Evolutionary conservation across 23 red algal genomes (phyloP).

Genomic region (Agarophyton chilense): DNA sequence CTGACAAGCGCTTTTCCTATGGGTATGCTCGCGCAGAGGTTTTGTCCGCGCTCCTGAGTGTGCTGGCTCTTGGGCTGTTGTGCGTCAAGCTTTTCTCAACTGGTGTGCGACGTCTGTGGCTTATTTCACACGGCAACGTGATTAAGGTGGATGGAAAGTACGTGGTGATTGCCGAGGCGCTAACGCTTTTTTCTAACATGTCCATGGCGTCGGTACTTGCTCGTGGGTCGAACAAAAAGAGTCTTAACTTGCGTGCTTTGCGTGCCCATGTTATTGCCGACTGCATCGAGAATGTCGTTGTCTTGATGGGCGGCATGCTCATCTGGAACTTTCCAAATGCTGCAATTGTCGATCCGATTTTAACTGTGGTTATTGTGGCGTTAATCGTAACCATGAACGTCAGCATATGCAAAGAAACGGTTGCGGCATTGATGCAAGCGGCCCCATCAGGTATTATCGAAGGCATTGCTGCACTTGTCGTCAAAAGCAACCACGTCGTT

Average conservation of each 20-base stretch:
- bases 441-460: slow-evolving; percentile 27
- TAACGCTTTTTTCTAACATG: slow-evolving; percentile 57
- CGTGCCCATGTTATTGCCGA: slow-evolving; percentile 81
- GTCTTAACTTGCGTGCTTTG: slow-evolving; percentile 69
- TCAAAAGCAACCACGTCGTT: slow-evolving; percentile 13
- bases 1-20: slow-evolving; percentile 36
- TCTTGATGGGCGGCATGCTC: slow-evolving; percentile 58
- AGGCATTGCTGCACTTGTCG: not conserved
- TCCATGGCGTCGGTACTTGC: slow-evolving; percentile 59
- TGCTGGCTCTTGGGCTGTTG: slow-evolving; percentile 52
- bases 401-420: slow-evolving; percentile 38
- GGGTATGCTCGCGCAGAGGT: slow-evolving; percentile 68
- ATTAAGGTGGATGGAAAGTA: slow-evolving; percentile 39
- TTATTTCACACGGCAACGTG: not conserved
- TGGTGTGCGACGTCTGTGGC: slow-evolving; percentile 1
- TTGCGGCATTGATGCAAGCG: slow-evolving; percentile 56
- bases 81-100: slow-evolving; percentile 55
- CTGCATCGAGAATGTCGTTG: slow-evolving; percentile 62
- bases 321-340: slow-evolving; percentile 50
- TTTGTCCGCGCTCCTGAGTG: slow-evolving; percentile 49
- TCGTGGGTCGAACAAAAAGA: not conserved
- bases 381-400: slow-evolving; percentile 53
- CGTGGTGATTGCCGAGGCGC: slow-evolving; percentile 60
- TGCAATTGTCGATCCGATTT: slow-evolving; percentile 51
- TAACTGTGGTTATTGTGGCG: slow-evolving; percentile 61